phyloP scores from a whole-genome alignment of 306 rosid genomes.

The Abrus pulchellus region DNA sequence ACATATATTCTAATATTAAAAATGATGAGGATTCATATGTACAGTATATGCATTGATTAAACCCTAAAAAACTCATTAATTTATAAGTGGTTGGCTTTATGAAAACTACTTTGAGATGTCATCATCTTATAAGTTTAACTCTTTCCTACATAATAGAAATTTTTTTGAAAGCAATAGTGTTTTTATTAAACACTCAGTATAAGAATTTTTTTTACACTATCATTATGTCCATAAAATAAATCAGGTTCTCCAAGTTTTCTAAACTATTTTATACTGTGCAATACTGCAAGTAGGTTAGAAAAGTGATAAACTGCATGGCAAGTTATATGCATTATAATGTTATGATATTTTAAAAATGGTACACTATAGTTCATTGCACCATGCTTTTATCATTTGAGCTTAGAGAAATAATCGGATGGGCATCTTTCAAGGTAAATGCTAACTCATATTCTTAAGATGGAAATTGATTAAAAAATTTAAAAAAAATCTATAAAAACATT shows the following conservation, averaged over 20 bases:
- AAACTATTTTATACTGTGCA: not conserved
- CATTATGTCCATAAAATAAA: not conserved
- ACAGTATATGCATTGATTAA: not conserved
- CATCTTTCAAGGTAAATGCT: no score
- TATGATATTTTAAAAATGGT: not conserved
- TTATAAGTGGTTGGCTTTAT: not conserved
- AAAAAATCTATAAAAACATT: no score
- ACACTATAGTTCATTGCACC: not conserved
- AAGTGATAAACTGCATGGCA: conserved; percentile 15
- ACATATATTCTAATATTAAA: not conserved
- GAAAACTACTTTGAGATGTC: not conserved
- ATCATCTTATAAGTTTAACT: not conserved
- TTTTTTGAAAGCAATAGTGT: no score
- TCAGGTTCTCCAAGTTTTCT: not conserved
- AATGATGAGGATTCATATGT: not conserved
- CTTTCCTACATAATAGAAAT: no score
- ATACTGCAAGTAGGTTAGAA: not conserved
- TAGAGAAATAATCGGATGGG: not conserved
- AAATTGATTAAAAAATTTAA: no score
- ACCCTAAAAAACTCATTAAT: conserved; percentile 2
- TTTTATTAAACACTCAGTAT: not conserved
- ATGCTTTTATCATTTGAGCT: not conserved
- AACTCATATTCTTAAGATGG: no score
- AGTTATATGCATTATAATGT: not conserved
- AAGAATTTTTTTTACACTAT: not conserved